Conservation (phyloP, 805 yeast species). For the Vanderwaltozyma polyspora region DNA sequence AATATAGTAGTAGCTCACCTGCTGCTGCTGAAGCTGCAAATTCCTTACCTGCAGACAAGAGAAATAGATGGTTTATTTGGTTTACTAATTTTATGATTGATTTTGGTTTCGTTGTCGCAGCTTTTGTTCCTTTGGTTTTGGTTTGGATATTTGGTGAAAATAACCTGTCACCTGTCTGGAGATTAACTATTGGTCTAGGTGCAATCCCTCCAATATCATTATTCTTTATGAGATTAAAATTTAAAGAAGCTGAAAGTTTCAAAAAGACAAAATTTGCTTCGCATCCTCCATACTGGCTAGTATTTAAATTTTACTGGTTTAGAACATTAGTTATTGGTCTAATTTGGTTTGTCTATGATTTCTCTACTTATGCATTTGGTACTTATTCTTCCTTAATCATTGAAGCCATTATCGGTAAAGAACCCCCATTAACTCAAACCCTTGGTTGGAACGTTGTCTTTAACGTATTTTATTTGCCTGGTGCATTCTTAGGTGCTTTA, state of each 20-base stretch:
- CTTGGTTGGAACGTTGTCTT: slow-evolving; percentile 91
- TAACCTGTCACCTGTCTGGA: slow-evolving; percentile 79
- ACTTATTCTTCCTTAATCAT: slow-evolving; percentile 69
- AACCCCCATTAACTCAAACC: slow-evolving; percentile 52
- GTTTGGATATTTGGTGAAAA: slow-evolving; percentile 68
- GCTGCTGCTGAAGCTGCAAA: slow-evolving; percentile 89
- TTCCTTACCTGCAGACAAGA: slow-evolving; percentile 61
- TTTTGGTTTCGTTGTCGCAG: slow-evolving; percentile 67
- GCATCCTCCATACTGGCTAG: slow-evolving; percentile 52
- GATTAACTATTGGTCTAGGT: slow-evolving; percentile 82
- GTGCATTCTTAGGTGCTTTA: slow-evolving; percentile 77
- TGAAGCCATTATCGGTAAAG: slow-evolving; percentile 42
- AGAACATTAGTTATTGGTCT: slow-evolving; percentile 58
- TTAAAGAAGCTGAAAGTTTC: slow-evolving; percentile 64
- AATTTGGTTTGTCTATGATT: slow-evolving; percentile 89
- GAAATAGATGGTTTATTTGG: slow-evolving; percentile 83
- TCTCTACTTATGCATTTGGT: slow-evolving; percentile 79
- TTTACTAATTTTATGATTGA: slow-evolving; percentile 87
- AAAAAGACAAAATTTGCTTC: slow-evolving; percentile 57
- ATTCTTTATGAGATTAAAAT: slow-evolving; percentile 65
- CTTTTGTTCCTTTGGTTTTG: slow-evolving; percentile 79
- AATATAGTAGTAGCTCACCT: slow-evolving; percentile 87
- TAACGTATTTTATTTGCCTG: slow-evolving; percentile 82
- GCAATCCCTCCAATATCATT: slow-evolving; percentile 76
- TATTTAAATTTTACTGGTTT: slow-evolving; percentile 75